Evolutionary conservation across 805 yeast species (phyloP), one percentile per base, ranked within the genome.

Genomic region (Zygosaccharomyces rouxii): DNA sequence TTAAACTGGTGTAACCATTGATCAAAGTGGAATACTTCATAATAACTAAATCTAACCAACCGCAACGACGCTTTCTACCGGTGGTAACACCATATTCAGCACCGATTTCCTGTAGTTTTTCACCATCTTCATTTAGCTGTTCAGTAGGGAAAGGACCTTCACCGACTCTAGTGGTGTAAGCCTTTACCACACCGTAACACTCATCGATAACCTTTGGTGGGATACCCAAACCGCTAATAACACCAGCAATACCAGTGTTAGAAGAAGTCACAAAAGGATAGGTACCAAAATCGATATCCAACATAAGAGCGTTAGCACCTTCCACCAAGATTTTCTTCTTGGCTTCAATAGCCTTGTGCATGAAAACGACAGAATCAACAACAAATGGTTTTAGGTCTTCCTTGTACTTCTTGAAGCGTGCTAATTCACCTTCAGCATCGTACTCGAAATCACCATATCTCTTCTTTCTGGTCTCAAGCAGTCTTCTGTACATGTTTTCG

Each of bases 131-230:
- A 69, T 92, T 89, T 66, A 90, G 78, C 69, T 90, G 98, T 72
- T 94, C 99, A 49, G 98, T 84, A 53, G 99, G 97, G 86, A 94
- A 94, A 28, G 99, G 99, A 56, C 99, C 99, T 67, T 90, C 98
- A 62, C 99, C 99, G 48, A 94, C 99, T 72, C 99, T 83, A 31
- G 99, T 94, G 40, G 99, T 94, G 73, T 94, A 94, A 37, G 98
- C 98, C 76, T 94, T 94, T 41, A 92, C 98, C 22, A 94, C 99
- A 71, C 99, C 99, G 67, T 84, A 89, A 39, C 89, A 76, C 68
- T 89, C 84, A 46, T 76, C 78, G 60, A 94, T 84, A 54, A 82
- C 72, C 56, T 76, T 79, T 58, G 99, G 99, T n/a, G 98, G 97
- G 52, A 94, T 70, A 58, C 98, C 99, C 56, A 94, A 79, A 53